Conservation (phyloP, 352 stramenopile genomes). For the Globisporangium ultimum region DNA sequence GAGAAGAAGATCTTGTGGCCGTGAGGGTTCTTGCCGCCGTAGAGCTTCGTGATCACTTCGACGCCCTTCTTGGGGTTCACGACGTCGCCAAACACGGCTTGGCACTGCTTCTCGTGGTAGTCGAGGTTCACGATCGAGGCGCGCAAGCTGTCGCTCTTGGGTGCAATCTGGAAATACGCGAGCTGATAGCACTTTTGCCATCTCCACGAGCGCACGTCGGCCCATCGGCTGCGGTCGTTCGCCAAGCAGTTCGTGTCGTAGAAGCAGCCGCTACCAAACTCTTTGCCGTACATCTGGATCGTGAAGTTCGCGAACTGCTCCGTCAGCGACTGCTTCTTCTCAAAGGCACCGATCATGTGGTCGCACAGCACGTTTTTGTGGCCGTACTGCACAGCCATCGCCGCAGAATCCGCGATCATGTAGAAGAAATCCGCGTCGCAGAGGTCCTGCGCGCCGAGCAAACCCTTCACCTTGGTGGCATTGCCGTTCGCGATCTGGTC, state of each 20-base stretch:
- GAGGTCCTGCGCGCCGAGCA: constrained; percentile 62
- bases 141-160: constrained; percentile 51
- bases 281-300: constrained; percentile 68
- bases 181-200: constrained; percentile 88
- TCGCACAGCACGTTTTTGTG: constrained; percentile 78
- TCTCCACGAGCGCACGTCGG: constrained; percentile 79
- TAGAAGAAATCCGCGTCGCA: constrained; percentile 85
- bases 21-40: constrained; percentile 66
- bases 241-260: constrained; percentile 78
- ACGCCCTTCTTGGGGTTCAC: constrained; percentile 60
- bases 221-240: constrained; percentile 47
- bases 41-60: constrained; percentile 59
- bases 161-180: constrained; percentile 85
- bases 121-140: constrained; percentile 62
- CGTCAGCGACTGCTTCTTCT: constrained; percentile 47
- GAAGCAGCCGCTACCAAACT: constrained; percentile 78
- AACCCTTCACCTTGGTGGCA: constrained; percentile 47
- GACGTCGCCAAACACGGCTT: constrained; percentile 61
- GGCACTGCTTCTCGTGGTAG: constrained; percentile 82
- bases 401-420: constrained; percentile 85
- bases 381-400: constrained; percentile 88
- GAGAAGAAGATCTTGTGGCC: constrained; percentile 84
- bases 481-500: constrained; percentile 46
- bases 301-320: constrained; percentile 81
- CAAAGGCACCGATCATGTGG: constrained; percentile 46